A percentile compares a stretch with the other conserved stretches of the same genome.
phyloP scores from a whole-genome alignment of 768 basidiomycete genomes.

The Podaxis sp. region DNA sequence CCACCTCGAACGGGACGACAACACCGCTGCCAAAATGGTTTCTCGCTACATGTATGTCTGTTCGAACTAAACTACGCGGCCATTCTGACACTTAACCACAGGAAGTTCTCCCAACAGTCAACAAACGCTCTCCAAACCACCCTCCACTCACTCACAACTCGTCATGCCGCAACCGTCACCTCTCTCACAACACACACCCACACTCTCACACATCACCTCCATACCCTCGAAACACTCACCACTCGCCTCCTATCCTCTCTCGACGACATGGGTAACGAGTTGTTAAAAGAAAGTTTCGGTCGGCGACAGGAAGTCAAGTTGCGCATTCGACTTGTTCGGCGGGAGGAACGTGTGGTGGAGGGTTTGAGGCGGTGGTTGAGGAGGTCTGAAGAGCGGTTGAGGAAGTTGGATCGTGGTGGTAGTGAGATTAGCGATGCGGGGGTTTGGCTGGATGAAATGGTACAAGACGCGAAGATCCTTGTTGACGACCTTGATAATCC shows the following conservation, averaged over 20 bases:
- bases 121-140: constrained; percentile 65
- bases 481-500: constrained; percentile 31
- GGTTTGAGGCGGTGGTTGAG: constrained; percentile 57
- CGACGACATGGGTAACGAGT: constrained; percentile 70
- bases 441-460: constrained; percentile 17
- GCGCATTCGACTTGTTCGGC: constrained; percentile 56
- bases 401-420: constrained; percentile 34
- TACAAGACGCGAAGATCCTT: constrained; percentile 24
- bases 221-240: constrained; percentile 40
- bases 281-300: constrained; percentile 70
- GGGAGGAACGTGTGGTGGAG: constrained; percentile 65
- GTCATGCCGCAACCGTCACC: constrained; percentile 60
- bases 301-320: constrained; percentile 70
- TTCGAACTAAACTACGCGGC: neutral
- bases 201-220: constrained; percentile 41
- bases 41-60: constrained; percentile 32
- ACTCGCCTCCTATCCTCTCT: constrained; percentile 57
- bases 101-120: constrained; percentile 83
- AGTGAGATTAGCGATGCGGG: constrained; percentile 19
- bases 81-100: constrained; percentile 25
- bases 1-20: constrained; percentile 60
- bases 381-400: constrained; percentile 43
- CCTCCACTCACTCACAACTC: constrained; percentile 53
- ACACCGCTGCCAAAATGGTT: constrained; percentile 80
- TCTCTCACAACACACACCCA: constrained; percentile 56